Base-by-base conservation (phyloP, 371 early-diverging fungal species). In the Rhizomucor miehei region DNA sequence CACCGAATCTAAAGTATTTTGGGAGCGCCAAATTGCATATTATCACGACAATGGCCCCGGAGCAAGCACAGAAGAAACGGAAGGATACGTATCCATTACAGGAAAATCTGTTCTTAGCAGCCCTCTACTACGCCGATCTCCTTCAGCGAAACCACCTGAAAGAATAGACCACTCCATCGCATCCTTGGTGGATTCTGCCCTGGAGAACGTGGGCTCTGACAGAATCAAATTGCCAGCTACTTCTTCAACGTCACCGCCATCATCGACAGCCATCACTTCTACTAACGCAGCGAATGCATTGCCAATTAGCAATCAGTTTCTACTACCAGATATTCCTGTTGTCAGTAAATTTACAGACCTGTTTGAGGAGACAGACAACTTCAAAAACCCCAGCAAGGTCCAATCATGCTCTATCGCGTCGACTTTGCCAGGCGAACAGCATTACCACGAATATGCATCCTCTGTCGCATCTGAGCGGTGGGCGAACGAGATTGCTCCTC, bases 1-100 rank as follows among this genome's bases (percentile, higher is more conserved):
- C 34, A 64, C 71, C 17, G 71, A 73, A 45, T 66, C 69, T 4
- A 73, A 73, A 44, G 54, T 69, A 24, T 65, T 77, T 20, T 77
- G 77, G 77, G 71, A 77, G 40, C 56, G 67, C 11, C 64, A 66
- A 34, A 36, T 49, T 1, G 34, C 53, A 16, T 24, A 17, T 16
- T 37, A 54, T 37, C 17, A 52, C 20, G 41, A 49, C 12, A 38
- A 29, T 29, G 29, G 29, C 29, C 29, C 29, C 29, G 29, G 3
- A 29, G 29, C 29, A 29, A 5, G 5, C 3, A 8, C 29, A 8
- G 29, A 29, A 3, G 29, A 29, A 29, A 8, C 29, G 10, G 55
- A 60, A n/a, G 56, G 56, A 14, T 58, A 34, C 34, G 53, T 62
- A 14, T 47, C 63, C 35, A 62, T 62, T 24, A 62, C 57, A 5